These are phyloP conservation scores for Tetracladium setigerum DNA, from an alignment of 495 filamentous ascomycete species.

Conservation along the genomic window DNA sequence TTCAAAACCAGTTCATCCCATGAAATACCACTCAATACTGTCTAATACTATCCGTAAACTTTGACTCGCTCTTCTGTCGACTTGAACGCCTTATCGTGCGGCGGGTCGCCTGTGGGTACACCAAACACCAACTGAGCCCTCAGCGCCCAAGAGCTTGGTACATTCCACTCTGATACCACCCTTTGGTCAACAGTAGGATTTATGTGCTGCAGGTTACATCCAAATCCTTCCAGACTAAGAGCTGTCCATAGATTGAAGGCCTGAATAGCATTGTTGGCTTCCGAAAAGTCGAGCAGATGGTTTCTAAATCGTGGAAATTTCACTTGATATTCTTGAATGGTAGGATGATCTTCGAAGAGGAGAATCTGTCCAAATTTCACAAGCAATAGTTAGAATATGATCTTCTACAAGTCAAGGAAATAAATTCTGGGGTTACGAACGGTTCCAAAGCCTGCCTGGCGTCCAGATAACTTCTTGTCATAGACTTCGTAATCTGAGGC, in stretches of 20 bases:
- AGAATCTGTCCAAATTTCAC: conserved; percentile 44
- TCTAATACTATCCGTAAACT: conserved; percentile 11
- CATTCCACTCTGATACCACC: conserved; percentile 47
- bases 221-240: conserved; percentile 61
- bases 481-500: conserved; percentile 42
- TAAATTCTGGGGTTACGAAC: conserved; percentile 26
- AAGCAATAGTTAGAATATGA: background rate
- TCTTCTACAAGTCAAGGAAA: background rate
- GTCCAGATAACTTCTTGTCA: conserved; percentile 38
- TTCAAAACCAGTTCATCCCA: too few relatives aligned
- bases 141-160: conserved; percentile 55
- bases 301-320: conserved; percentile 31
- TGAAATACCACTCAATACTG: too few relatives aligned
- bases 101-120: conserved; percentile 40
- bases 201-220: conserved; percentile 69
- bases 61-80: conserved; percentile 38
- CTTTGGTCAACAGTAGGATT: conserved; percentile 54
- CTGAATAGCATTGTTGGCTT: conserved; percentile 58
- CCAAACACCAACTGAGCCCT: conserved; percentile 57
- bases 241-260: conserved; percentile 59
- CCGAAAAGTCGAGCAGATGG: conserved; percentile 50
- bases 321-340: conserved; percentile 40
- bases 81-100: conserved; percentile 34
- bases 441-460: conserved; percentile 49
- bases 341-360: conserved; percentile 54